These are phyloP conservation scores for Boletus vinaceobasis DNA, from an alignment of 768 basidiomycete genomes.

Conservation along the genomic window DNA sequence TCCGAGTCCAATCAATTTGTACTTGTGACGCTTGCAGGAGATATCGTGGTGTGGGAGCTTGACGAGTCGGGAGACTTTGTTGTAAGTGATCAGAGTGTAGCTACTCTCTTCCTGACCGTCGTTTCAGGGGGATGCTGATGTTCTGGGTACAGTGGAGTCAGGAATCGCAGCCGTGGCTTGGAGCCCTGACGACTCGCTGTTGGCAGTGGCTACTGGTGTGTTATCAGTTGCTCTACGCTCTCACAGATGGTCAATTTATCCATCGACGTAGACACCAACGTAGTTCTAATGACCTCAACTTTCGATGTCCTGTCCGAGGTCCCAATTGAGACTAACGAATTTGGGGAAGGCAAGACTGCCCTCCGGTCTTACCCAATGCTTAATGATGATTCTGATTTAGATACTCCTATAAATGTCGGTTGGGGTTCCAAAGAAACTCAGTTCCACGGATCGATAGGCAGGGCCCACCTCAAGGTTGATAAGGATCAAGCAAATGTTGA, in stretches of 20 bases:
- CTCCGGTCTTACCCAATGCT: background rate
- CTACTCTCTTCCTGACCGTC: slow-evolving; percentile 2
- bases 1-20: slow-evolving; percentile 68
- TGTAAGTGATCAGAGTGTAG: slow-evolving; percentile 34
- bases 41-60: slow-evolving; percentile 68
- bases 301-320: slow-evolving; percentile 88
- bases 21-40: slow-evolving; percentile 71
- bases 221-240: background rate
- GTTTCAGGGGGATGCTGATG: slow-evolving; percentile 44
- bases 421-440: slow-evolving; percentile 98
- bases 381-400: slow-evolving; percentile 37
- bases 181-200: slow-evolving; percentile 89
- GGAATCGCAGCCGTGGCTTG: slow-evolving; percentile 82
- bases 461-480: slow-evolving; percentile 57
- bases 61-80: slow-evolving; percentile 42
- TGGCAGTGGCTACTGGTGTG: slow-evolving; percentile 77
- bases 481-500: slow-evolving; percentile 37
- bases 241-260: background rate
- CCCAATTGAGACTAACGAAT: slow-evolving; percentile 66
- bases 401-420: slow-evolving; percentile 90
- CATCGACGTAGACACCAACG: slow-evolving; percentile 61
- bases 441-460: slow-evolving; percentile 94
- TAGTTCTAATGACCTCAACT: slow-evolving; percentile 83
- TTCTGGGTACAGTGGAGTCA: slow-evolving; percentile 83
- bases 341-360: slow-evolving; percentile 70